Percentiles rank a stretch among this genome's conserved stretches.
These are phyloP conservation scores for Cyclotella atomus DNA, from an alignment of 108 stramenopile species.

Conservation along the genomic window DNA sequence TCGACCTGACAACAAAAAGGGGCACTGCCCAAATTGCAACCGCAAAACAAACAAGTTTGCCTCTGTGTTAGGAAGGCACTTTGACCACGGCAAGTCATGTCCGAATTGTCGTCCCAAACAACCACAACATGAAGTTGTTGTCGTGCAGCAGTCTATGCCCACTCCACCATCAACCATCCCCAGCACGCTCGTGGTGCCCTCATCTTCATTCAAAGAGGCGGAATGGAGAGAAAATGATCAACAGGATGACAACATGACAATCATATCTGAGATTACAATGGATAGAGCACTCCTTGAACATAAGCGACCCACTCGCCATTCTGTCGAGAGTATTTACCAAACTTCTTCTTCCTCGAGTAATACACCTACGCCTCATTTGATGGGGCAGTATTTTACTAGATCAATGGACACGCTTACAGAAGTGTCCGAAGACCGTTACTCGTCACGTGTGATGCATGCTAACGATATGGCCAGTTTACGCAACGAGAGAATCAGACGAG, in stretches of 20 bases:
- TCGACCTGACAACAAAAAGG: no score
- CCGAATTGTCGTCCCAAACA: background rate
- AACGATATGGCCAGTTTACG: no score
- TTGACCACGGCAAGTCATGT: conserved; percentile 1
- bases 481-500: no score
- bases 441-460: no score
- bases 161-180: background rate
- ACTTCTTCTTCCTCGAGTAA: background rate
- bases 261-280: conserved; percentile 32
- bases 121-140: background rate
- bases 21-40: background rate
- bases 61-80: background rate
- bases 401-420: conserved; percentile 6
- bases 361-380: background rate
- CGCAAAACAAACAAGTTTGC: conserved; percentile 2
- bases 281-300: background rate
- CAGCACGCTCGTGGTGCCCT: background rate
- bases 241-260: conserved; percentile 24
- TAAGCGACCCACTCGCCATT: background rate
- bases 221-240: no score
- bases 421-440: no score
- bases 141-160: background rate
- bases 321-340: background rate
- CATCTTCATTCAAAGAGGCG: background rate
- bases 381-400: background rate